Evolutionary conservation across 495 filamentous ascomycete species (phyloP).

Genomic region (Diplogelasinospora grovesii): DNA sequence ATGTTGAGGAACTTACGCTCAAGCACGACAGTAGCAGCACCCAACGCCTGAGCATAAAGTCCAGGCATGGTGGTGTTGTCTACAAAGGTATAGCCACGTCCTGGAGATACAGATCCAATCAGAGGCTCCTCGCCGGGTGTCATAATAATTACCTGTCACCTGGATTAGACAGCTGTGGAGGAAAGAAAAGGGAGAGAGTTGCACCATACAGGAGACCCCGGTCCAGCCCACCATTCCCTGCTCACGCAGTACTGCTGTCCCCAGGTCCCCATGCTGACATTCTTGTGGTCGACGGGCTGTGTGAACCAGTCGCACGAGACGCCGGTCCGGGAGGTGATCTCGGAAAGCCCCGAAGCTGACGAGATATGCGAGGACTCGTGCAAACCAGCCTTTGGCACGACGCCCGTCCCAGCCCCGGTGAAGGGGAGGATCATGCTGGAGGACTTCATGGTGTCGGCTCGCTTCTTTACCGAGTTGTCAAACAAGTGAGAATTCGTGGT

Average conservation of each 20-base stretch:
- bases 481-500: background rate
- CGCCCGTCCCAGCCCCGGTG: constrained; percentile 12
- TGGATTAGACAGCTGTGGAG: background rate
- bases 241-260: constrained; percentile 20
- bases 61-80: constrained; percentile 46
- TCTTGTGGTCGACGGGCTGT: constrained; percentile 20
- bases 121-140: constrained; percentile 51
- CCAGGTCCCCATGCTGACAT: constrained; percentile 14
- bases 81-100: constrained; percentile 34
- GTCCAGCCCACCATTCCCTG: constrained; percentile 14
- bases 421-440: constrained; percentile 12
- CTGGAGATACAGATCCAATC: constrained; percentile 28
- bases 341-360: constrained; percentile 2
- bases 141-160: constrained; percentile 43
- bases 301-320: constrained; percentile 18
- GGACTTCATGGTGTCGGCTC: constrained; percentile 11
- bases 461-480: background rate
- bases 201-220: constrained; percentile 15
- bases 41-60: constrained; percentile 43
- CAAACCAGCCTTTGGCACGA: constrained; percentile 11
- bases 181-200: background rate
- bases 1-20: constrained; percentile 43
- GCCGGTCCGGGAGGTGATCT: constrained; percentile 1
- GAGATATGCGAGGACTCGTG: constrained; percentile 5
- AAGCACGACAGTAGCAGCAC: constrained; percentile 50